Conservation (phyloP, 768 basidiomycete species). For the Phaeolepiota aurea region DNA sequence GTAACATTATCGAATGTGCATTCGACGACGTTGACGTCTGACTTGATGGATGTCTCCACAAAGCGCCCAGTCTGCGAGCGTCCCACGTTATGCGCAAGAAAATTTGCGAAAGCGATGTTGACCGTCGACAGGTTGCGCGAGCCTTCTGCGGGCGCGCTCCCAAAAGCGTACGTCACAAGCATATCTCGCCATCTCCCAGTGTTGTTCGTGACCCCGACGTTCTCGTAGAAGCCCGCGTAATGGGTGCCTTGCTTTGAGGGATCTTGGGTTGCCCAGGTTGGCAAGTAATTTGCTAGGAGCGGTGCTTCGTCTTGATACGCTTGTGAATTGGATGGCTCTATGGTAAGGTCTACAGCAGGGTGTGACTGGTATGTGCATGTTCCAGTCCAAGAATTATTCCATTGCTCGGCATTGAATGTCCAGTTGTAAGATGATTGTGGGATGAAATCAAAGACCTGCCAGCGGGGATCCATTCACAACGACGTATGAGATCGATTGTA, state of each 20-base stretch:
- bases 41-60: constrained; percentile 6
- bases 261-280: constrained; percentile 5
- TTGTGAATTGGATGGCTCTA: constrained; percentile 6
- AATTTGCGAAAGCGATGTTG: constrained; percentile 10
- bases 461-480: too few species aligned
- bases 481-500: too few species aligned
- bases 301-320: constrained; percentile 7
- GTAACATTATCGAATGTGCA: constrained; percentile 8
- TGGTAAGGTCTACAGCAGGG: constrained; percentile 5
- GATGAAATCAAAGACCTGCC: constrained; percentile 8
- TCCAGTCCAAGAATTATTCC: constrained; percentile 11
- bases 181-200: constrained; percentile 6
- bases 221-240: constrained; percentile 6
- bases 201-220: constrained; percentile 1
- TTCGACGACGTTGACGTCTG: constrained; percentile 9
- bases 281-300: constrained; percentile 4
- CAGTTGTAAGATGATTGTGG: constrained; percentile 7
- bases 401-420: constrained; percentile 8
- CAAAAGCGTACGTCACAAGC: constrained; percentile 7
- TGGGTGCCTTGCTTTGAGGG: constrained; percentile 3
- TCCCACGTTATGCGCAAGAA: constrained; percentile 7
- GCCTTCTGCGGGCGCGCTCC: neutral
- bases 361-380: constrained; percentile 3
- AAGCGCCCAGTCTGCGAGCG: neutral
- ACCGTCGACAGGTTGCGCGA: constrained; percentile 1